These are phyloP conservation scores for Delonix regia DNA, from an alignment of 306 rosid genomes.

Conservation along the genomic window DNA sequence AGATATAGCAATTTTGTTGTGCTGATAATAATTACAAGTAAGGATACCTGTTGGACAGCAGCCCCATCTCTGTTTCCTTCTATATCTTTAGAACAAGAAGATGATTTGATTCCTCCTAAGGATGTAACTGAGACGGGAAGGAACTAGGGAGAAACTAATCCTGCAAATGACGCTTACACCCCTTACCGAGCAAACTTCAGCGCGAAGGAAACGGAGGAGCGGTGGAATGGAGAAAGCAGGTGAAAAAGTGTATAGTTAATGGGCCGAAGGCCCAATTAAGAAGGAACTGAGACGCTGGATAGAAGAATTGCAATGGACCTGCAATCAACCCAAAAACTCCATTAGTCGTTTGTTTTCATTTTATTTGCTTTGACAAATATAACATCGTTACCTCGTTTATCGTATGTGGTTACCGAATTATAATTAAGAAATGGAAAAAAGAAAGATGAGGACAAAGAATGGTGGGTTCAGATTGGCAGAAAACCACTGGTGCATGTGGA, in stretches of 20 bases:
- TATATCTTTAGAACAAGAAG: not conserved
- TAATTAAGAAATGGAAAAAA: too few species aligned
- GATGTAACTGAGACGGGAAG: not conserved
- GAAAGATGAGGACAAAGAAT: not conserved
- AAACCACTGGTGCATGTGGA: not conserved
- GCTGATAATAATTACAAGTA: not conserved
- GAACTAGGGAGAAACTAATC: not conserved
- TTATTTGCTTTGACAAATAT: too few species aligned
- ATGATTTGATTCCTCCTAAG: not conserved
- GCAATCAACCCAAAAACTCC: not conserved
- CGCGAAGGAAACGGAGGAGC: constrained; percentile 24
- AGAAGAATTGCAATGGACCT: not conserved
- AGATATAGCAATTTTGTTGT: not conserved
- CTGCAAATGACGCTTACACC: constrained; percentile 6
- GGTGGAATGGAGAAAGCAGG: not conserved
- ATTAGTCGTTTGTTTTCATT: too few species aligned
- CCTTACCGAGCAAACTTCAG: constrained; percentile 13
- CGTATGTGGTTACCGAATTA: too few species aligned
- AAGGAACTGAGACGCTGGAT: too few species aligned
- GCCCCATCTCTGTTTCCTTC: constrained; percentile 54
- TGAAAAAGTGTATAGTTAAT: too few species aligned
- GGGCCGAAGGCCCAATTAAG: not conserved
- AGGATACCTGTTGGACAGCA: constrained; percentile 75
- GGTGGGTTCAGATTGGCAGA: not conserved
- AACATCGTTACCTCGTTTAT: too few species aligned